These are phyloP conservation scores for Aethionema arabicum DNA, from an alignment of 345 rosid genomes.

Conservation along the genomic window DNA sequence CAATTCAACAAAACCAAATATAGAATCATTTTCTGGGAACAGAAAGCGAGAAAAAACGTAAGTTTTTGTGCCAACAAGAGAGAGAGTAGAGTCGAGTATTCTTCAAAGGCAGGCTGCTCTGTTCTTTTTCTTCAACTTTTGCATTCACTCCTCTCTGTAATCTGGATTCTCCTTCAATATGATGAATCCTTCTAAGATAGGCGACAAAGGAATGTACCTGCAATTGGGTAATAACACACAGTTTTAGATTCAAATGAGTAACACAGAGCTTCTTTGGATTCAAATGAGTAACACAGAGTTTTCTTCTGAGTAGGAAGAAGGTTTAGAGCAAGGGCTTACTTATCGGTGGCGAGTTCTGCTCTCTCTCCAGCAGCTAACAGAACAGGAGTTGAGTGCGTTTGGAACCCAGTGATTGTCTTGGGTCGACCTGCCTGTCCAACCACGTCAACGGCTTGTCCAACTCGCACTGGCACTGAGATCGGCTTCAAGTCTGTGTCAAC, in stretches of 20 bases:
- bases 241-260: neutral
- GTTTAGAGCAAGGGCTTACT: slow-evolving; percentile 45
- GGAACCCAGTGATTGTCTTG: slow-evolving; percentile 93
- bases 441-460: slow-evolving; percentile 96
- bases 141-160: slow-evolving; percentile 56
- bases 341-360: slow-evolving; percentile 93
- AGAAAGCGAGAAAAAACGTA: too few species aligned
- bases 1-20: too few species aligned
- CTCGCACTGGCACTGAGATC: slow-evolving; percentile 78
- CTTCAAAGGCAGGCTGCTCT: neutral
- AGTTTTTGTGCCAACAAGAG: neutral
- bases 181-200: slow-evolving; percentile 89
- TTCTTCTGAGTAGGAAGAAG: neutral
- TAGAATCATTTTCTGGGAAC: too few species aligned
- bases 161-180: slow-evolving; percentile 84
- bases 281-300: slow-evolving; percentile 3
- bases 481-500: slow-evolving; percentile 86
- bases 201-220: slow-evolving; percentile 87
- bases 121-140: neutral
- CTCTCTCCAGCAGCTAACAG: slow-evolving; percentile 94
- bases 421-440: slow-evolving; percentile 98
- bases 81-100: slow-evolving; percentile 1
- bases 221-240: slow-evolving; percentile 11
- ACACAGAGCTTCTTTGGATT: neutral
- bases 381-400: slow-evolving; percentile 93